Percentiles rank a stretch among this genome's conserved stretches.
phyloP scores from a whole-genome alignment of 2,329 filamentous ascomycete genomes.

The Camillea tinctor region DNA sequence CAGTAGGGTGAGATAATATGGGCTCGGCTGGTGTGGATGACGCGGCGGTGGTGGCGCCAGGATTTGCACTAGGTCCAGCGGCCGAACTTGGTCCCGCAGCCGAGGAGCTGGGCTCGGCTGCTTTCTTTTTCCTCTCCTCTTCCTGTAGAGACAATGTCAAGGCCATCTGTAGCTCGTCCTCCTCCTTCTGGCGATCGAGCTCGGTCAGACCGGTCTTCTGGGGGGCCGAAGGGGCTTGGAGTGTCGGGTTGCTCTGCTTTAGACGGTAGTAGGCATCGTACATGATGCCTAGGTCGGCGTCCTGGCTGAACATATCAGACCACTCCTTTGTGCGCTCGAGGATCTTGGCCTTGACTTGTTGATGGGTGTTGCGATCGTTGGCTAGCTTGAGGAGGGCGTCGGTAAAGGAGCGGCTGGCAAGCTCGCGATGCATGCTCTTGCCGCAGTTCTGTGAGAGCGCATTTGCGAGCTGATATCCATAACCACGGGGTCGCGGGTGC shows the following conservation, averaged over 20 bases:
- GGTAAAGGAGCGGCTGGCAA: slow-evolving; percentile 89
- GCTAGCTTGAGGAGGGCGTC: slow-evolving; percentile 89
- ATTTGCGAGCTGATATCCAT: slow-evolving; percentile 74
- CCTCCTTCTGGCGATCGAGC: slow-evolving; percentile 87
- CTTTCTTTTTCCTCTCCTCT: slow-evolving; percentile 62
- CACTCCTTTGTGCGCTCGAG: slow-evolving; percentile 95
- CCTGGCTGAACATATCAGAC: slow-evolving; percentile 88
- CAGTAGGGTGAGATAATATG: slow-evolving; percentile 64
- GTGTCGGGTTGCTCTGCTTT: slow-evolving; percentile 79
- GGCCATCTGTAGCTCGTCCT: slow-evolving; percentile 96
- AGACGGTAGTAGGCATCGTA: slow-evolving; percentile 88
- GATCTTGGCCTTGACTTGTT: slow-evolving; percentile 96
- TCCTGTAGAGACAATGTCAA: slow-evolving; percentile 91
- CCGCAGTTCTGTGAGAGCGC: slow-evolving; percentile 91
- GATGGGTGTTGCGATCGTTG: slow-evolving; percentile 91
- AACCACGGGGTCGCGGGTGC: neutral
- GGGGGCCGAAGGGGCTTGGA: slow-evolving; percentile 89
- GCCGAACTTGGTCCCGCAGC: slow-evolving; percentile 33
- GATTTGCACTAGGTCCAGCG: slow-evolving; percentile 27
- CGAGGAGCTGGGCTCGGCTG: slow-evolving; percentile 37
- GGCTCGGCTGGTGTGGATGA: slow-evolving; percentile 41
- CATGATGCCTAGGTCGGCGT: slow-evolving; percentile 96
- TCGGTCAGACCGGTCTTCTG: slow-evolving; percentile 91
- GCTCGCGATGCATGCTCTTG: slow-evolving; percentile 79
- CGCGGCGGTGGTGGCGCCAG: slow-evolving; percentile 21